Evolutionary conservation across 768 basidiomycete genomes (phyloP), one percentile per base, ranked within the genome.

Genomic region (Lactarius pseudohatsudake): DNA sequence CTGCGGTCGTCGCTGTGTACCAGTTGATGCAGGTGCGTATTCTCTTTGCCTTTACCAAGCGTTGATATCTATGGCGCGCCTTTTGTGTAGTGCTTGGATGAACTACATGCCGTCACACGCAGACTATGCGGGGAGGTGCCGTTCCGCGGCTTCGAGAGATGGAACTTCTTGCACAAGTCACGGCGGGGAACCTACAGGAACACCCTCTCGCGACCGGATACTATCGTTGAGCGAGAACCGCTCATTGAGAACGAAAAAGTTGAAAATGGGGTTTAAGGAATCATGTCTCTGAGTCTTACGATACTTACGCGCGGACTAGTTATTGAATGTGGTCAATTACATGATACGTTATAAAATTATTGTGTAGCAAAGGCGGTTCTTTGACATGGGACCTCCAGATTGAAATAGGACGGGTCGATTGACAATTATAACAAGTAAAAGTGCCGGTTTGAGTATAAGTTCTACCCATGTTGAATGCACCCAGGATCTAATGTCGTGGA

Each of bases 111-210:
- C 6, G 47, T 61, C 11, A 68, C 64, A 16, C 64, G 67, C 38
- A 53, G 60, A 34, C 67, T 68, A 26, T 68, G 67, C 30, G 67
- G 66, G 2, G 66, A 54, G 53, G 68, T 65, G 3, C 63, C 64
- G 30, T 47, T 69, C 43, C 63, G 67, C 11, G 69, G 62, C 20
- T 62, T 70, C 34, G 60, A 64, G 43, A 65, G 30, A 53, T 64
- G 67, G 69, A 61, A 50, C 28, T 40, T 11, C 26, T 6, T 56
- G 53, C 58, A 67, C 41, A 55, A 64, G 43, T 67, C 66, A 54
- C 53, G 50, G 22, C 62, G 34, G 20, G 47, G 40, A 36, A n/a
- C 22, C 3, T 22, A 26, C 30, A 43, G 38, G 34, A 58, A 10
- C 28, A 43, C 57, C 30, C 28, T 64, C 58, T 71, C 65, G 45